Conservation (phyloP, 805 yeast species). For the Cyberlindnera japonica region DNA sequence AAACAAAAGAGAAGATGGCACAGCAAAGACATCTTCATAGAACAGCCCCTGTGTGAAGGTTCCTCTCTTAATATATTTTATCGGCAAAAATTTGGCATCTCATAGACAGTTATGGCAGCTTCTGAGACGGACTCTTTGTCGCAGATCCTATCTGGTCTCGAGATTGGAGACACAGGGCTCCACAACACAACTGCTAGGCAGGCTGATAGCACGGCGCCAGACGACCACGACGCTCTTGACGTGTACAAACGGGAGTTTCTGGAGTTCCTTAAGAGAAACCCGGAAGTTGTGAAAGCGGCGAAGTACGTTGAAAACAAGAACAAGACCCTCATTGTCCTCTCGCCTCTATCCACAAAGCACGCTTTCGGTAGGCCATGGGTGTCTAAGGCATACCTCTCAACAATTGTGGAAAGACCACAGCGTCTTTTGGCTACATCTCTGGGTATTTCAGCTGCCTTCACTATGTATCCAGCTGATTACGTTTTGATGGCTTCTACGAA, state of each 20-base stretch:
- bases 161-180: constrained; percentile 15
- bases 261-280: constrained; percentile 39
- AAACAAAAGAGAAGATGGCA: background rate
- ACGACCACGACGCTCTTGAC: constrained; percentile 29
- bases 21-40: too few species aligned
- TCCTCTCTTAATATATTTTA: too few species aligned
- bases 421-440: constrained; percentile 70
- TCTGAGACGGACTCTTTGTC: constrained; percentile 19
- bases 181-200: constrained; percentile 5
- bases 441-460: constrained; percentile 72
- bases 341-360: constrained; percentile 70
- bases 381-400: constrained; percentile 55
- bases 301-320: constrained; percentile 38
- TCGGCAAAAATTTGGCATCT: background rate
- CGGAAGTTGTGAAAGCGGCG: constrained; percentile 33
- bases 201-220: background rate
- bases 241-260: constrained; percentile 41
- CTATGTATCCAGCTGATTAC: constrained; percentile 61
- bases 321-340: constrained; percentile 56
- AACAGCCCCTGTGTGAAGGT: too few species aligned
- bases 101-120: background rate
- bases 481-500: constrained; percentile 44
- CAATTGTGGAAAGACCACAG: constrained; percentile 83
- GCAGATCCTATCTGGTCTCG: constrained; percentile 19
- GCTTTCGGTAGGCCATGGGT: constrained; percentile 77